These are phyloP conservation scores for Solanum infundibuliforme DNA, from an alignment of 257 asterid species.

Conservation along the genomic window DNA sequence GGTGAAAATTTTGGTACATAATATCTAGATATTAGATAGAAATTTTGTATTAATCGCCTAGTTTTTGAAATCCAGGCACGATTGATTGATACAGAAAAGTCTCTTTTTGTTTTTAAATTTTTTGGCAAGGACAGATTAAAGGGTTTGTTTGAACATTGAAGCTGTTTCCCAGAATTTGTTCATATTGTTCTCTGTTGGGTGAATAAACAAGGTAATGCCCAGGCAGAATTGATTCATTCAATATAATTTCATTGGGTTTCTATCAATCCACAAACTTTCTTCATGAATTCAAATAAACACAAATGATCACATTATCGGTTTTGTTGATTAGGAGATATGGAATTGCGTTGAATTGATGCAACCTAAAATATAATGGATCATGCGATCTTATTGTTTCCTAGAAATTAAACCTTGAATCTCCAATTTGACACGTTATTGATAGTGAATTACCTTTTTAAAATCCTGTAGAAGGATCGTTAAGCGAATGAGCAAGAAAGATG, in stretches of 20 bases:
- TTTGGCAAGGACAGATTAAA: not conserved
- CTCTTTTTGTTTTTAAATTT: not conserved
- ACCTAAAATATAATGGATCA: not conserved
- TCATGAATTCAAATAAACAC: not conserved
- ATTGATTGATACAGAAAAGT: not conserved
- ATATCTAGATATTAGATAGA: not conserved
- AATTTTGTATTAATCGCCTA: too few species aligned
- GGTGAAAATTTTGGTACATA: not conserved
- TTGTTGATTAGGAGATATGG: not conserved
- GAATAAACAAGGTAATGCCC: not conserved
- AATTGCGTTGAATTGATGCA: not conserved
- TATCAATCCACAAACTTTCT: not conserved
- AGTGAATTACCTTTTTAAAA: not conserved
- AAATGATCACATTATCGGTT: not conserved
- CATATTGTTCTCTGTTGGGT: not conserved
- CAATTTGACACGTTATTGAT: not conserved
- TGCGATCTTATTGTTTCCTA: not conserved
- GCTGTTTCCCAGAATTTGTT: not conserved
- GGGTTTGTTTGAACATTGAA: not conserved
- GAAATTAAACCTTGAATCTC: not conserved
- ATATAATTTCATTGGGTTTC: not conserved
- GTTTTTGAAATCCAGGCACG: not conserved
- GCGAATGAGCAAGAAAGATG: conserved; percentile 13
- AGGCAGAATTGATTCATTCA: not conserved
- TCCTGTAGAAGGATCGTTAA: conserved; percentile 5